Percentiles rank a stretch among this genome's conserved stretches.
phyloP scores from a whole-genome alignment of 1,284 basidiomycete species.

The Phellinidium pouzarii region DNA sequence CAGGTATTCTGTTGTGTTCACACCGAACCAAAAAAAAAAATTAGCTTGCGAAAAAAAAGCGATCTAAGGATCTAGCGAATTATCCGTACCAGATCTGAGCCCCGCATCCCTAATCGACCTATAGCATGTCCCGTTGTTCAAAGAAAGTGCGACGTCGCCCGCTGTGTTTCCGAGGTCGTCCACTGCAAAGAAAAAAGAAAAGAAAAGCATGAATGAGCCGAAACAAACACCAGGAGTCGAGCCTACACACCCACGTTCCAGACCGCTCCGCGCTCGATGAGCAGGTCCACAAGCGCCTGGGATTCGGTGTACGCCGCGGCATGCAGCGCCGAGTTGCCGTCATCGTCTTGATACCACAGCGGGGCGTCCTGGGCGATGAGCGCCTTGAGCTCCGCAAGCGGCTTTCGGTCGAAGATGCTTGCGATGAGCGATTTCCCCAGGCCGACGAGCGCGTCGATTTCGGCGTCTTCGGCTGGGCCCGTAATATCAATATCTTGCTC shows the following conservation, averaged over 20 bases:
- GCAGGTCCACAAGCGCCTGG: conserved; percentile 49
- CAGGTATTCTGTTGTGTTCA: conserved; percentile 50
- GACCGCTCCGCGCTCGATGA: conserved; percentile 79
- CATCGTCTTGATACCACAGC: conserved; percentile 86
- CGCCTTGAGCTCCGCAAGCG: conserved; percentile 42
- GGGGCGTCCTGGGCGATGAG: conserved; percentile 73
- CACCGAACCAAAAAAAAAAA: conserved; percentile 1
- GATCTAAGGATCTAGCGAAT: neutral
- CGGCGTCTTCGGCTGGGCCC: neutral
- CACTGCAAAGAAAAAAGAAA: conserved; percentile 36
- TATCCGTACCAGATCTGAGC: conserved; percentile 64
- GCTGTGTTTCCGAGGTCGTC: conserved; percentile 77
- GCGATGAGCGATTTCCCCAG: conserved; percentile 50
- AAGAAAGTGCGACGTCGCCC: conserved; percentile 81
- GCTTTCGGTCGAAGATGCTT: conserved; percentile 46
- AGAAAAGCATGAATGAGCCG: neutral
- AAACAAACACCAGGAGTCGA: neutral
- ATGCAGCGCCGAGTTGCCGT: conserved; percentile 82
- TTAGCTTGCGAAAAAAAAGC: conserved; percentile 16
- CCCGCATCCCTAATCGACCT: conserved; percentile 78
- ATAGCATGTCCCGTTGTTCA: conserved; percentile 74
- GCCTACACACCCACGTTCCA: conserved; percentile 75
- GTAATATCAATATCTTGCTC: too few species aligned
- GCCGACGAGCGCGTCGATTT: conserved; percentile 3
- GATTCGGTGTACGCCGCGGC: conserved; percentile 80